Conservation (phyloP, 345 rosid genomes). For the Leavenworthia alabamica region DNA sequence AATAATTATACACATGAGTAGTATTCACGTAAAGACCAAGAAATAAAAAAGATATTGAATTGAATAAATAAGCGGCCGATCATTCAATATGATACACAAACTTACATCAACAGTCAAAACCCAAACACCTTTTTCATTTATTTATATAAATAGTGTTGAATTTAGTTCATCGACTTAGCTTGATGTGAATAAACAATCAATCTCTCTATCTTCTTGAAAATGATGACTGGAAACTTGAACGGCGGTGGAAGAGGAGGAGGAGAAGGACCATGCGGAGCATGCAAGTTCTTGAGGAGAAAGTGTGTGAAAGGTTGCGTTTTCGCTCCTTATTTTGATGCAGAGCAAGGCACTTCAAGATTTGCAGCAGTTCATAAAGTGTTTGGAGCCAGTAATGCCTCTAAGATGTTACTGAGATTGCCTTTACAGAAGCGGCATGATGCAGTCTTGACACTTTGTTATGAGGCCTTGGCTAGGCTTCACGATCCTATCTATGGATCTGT, state of each 20-base stretch:
- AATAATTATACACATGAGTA: constrained; percentile 18
- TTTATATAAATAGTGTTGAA: constrained; percentile 6
- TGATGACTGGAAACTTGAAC: constrained; percentile 32
- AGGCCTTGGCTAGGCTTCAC: constrained; percentile 68
- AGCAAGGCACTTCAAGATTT: constrained; percentile 68
- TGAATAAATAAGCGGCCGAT: constrained; percentile 16
- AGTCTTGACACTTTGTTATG: constrained; percentile 68
- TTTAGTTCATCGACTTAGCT: constrained; percentile 3
- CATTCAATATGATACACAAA: constrained; percentile 20
- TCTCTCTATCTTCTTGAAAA: constrained; percentile 1
- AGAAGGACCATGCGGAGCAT: constrained; percentile 82
- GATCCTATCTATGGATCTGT: constrained; percentile 90
- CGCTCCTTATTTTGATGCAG: constrained; percentile 84
- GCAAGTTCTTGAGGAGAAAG: constrained; percentile 81
- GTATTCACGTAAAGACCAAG: constrained; percentile 26
- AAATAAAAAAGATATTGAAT: not conserved
- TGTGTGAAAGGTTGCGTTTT: constrained; percentile 74
- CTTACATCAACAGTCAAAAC: constrained; percentile 26
- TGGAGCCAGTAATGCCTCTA: constrained; percentile 89
- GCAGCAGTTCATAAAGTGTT: constrained; percentile 91
- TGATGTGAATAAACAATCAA: not conserved
- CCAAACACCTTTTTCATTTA: constrained; percentile 21
- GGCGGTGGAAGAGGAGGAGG: constrained; percentile 40
- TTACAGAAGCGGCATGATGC: constrained; percentile 65
- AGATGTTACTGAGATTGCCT: constrained; percentile 62